Base-by-base conservation (phyloP, 2,329 filamentous ascomycete species). In the Calonectria pseudoreteaudii region DNA sequence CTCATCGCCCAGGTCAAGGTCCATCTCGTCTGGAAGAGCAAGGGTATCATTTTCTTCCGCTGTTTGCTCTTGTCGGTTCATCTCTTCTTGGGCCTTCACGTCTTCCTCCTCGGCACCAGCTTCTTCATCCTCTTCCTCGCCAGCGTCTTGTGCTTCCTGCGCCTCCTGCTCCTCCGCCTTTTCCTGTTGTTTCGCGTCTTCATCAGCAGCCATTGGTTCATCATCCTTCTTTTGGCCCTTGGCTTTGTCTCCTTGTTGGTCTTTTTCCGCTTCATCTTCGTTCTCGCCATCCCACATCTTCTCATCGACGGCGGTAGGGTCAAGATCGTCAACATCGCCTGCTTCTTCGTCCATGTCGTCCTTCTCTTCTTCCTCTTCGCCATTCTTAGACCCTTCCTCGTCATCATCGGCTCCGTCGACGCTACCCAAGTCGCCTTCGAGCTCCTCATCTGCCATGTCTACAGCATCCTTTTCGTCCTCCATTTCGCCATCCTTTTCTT, bases 211-310 rank as follows among this genome's bases (percentile, higher is more conserved):
- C 79, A 89, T 87, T 75, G 92, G 89, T 77, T 93, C 90, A 65
- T 93, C 90, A 18, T 91, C 89, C 74, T 92, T 89, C 81, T 94
- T 90, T 75, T 93, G 88, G 0, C 93, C 93, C 80, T 94, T 93
- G 26, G 94, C 87, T 73, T 95, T 90, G 69, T 95, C 92, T 8
- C 92, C 93, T 81, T 95, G 88, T 80, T 95, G 94, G 56, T 98
- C 94, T 78, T 97, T 97, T 62, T 96, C 94, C 1, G 94, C 92
- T 62, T 96, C 92, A 56, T 96, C 90, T 53, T 95, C 93, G 68
- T 93, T 92, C 58, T 93, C 92, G 49, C 95, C 96, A 84, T 99
- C 96, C 97, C 97, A 99, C 91, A 98, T 95, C 88, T 98, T 99
- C 86, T 99, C 97, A 82, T 99, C 97, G 1, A 98, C 94, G 26